Evolutionary conservation across 2,329 filamentous ascomycete genomes (phyloP), one percentile per base, ranked within the genome.

Genomic region (Arthrinium phaeospermum): DNA sequence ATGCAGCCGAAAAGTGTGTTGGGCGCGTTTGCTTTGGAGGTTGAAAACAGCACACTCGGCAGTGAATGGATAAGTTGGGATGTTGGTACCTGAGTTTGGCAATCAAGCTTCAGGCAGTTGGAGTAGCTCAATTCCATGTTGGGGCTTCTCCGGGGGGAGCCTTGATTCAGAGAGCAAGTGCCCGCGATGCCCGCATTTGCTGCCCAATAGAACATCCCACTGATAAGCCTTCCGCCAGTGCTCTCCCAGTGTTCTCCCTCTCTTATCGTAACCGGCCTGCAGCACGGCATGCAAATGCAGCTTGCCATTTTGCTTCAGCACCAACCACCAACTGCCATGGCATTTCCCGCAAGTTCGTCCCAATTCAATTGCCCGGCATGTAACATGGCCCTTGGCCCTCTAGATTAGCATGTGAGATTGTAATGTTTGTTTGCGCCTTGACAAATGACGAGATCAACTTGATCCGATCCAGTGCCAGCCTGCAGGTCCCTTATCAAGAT

Each of bases 281-380:
- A 37, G 53, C 51, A 61, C 27, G 49, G 6, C 27, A 46, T 46
- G 45, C 45, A 30, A 49, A 49, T 49, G 46, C 49, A 61, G 27
- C 27, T 53, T 53, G 51, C 6, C 24, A 6, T 37, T 22, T 19
- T 34, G 27, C 53, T 61, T 22, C 27, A 57, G 51, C 53, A 22
- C 53, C 53, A 61, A 37, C 53, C 30, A 37, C 53, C 53, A 34
- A 34, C 53, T 30, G 1, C 19, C 27, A 37, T 61, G 30, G 53
- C 53, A 61, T 61, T 57, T 57, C 51, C 51, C 53, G 53, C 53
- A 16, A 61, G 53, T 61, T 61, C 53, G 53, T 61, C 53, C 53
- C 27, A 61, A 61, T 61, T 22, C 53, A 61, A 61, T 61, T 19
- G 53, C 53, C 53, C 53, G 53, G 53, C 53, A 61, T 61, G 53